Percentiles rank a stretch among this genome's conserved stretches.
phyloP scores from a whole-genome alignment of 495 filamentous ascomycete species.

The Podospora pseudopauciseta region DNA sequence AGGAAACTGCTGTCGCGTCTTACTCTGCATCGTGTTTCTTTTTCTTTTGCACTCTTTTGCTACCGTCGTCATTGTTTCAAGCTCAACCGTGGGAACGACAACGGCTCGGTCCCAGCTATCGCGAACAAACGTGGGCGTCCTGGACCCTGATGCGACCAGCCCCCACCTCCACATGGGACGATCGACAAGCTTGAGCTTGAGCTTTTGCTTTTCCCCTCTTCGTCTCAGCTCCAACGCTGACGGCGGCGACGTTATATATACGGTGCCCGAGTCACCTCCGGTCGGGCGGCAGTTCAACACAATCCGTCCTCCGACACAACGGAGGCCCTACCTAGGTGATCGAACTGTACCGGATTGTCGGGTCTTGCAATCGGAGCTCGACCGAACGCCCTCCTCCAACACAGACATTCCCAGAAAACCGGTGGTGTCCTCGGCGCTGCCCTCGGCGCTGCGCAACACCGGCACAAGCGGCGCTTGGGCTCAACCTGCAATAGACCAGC shows the following conservation, averaged over 20 bases:
- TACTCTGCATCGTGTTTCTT: not conserved
- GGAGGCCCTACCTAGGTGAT: not conserved
- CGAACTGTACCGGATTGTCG: not conserved
- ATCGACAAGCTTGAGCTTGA: not conserved
- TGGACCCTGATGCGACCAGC: not conserved
- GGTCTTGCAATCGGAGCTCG: not conserved
- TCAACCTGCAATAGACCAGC: not conserved
- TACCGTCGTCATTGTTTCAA: not conserved
- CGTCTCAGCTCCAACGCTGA: not conserved
- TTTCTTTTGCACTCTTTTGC: not conserved
- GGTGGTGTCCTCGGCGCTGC: not conserved
- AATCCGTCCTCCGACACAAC: not conserved
- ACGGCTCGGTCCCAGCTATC: not conserved
- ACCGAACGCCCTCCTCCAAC: not conserved
- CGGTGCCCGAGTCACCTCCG: not conserved
- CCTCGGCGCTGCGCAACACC: not conserved
- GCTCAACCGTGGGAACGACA: not conserved
- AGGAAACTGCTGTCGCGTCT: constrained; percentile 6
- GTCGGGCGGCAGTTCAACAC: not conserved
- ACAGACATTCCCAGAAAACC: not conserved
- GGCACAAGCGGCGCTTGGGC: not conserved
- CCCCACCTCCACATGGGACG: not conserved
- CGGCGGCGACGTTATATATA: not conserved
- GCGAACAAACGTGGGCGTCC: not conserved
- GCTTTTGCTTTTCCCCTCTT: not conserved